Evolutionary conservation across 257 asterid genomes (phyloP).

Genomic region (Echium plantagineum): DNA sequence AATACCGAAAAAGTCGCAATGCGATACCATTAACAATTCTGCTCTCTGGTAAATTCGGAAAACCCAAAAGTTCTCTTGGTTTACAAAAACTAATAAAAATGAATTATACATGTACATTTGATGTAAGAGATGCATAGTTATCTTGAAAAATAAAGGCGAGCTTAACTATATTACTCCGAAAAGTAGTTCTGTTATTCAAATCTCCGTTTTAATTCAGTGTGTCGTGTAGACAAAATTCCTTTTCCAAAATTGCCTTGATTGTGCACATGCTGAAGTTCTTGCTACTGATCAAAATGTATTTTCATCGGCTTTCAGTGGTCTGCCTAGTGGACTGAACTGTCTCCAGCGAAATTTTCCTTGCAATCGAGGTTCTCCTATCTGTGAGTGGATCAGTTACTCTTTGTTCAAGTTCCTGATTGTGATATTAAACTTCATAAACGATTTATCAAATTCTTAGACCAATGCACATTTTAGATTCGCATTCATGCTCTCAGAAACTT

Average conservation of each 20-base stretch:
- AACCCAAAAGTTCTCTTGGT: too few species aligned
- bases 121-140: too few species aligned
- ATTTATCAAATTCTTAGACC: too few species aligned
- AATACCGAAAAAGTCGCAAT: constrained; percentile 47
- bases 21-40: background rate
- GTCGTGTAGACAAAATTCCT: too few species aligned
- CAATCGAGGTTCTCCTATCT: constrained; percentile 37
- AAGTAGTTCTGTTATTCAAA: too few species aligned
- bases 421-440: background rate
- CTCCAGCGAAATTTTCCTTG: constrained; percentile 67
- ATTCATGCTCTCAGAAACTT: background rate
- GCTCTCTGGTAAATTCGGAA: background rate
- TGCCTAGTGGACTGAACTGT: constrained; percentile 52
- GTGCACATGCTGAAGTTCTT: background rate
- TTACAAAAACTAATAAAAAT: too few species aligned
- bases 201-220: constrained; percentile 1
- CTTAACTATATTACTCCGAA: too few species aligned
- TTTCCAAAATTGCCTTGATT: background rate
- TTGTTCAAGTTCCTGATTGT: background rate
- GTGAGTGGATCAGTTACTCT: constrained; percentile 22
- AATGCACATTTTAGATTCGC: background rate
- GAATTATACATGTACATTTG: too few species aligned
- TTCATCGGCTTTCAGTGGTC: constrained; percentile 24
- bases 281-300: background rate
- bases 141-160: too few species aligned